Conservation (phyloP, 2,329 filamentous ascomycete genomes). For the Chrysoporthe puriensis region DNA sequence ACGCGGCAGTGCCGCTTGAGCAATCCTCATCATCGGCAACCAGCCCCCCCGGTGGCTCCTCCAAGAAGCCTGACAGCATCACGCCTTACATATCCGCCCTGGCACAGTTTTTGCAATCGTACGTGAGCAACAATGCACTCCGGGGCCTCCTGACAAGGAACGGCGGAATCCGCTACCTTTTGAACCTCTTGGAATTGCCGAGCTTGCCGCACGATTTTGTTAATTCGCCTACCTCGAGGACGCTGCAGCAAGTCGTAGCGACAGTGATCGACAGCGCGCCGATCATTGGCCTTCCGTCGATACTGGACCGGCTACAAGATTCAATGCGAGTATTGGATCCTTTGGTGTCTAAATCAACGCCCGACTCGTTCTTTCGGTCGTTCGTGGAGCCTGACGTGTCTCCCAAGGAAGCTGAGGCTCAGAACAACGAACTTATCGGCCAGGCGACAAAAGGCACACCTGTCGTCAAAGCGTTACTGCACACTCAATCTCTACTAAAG, state of each 20-base stretch:
- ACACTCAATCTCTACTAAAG: constrained; percentile 75
- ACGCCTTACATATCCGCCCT: constrained; percentile 75
- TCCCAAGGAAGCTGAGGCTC: constrained; percentile 37
- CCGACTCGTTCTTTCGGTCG: constrained; percentile 70
- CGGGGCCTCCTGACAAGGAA: constrained; percentile 75
- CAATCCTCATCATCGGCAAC: not conserved
- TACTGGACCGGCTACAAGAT: constrained; percentile 74
- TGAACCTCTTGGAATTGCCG: constrained; percentile 82
- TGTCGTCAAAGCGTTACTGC: constrained; percentile 77
- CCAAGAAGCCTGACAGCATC: constrained; percentile 41
- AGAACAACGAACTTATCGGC: constrained; percentile 40
- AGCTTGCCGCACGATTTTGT: constrained; percentile 77
- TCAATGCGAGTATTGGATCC: constrained; percentile 70
- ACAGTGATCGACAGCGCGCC: constrained; percentile 80
- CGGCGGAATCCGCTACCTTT: constrained; percentile 79
- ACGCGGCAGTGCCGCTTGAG: constrained; percentile 42
- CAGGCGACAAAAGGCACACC: constrained; percentile 68
- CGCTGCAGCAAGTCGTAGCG: constrained; percentile 74
- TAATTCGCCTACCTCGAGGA: constrained; percentile 67
- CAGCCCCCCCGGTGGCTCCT: constrained; percentile 31
- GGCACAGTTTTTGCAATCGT: constrained; percentile 74
- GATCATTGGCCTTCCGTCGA: constrained; percentile 77
- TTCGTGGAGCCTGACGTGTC: constrained; percentile 57
- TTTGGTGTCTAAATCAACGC: constrained; percentile 58
- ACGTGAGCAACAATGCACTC: constrained; percentile 74